Conservation (phyloP, 345 rosid species). For the Eucalyptus leucophloia region DNA sequence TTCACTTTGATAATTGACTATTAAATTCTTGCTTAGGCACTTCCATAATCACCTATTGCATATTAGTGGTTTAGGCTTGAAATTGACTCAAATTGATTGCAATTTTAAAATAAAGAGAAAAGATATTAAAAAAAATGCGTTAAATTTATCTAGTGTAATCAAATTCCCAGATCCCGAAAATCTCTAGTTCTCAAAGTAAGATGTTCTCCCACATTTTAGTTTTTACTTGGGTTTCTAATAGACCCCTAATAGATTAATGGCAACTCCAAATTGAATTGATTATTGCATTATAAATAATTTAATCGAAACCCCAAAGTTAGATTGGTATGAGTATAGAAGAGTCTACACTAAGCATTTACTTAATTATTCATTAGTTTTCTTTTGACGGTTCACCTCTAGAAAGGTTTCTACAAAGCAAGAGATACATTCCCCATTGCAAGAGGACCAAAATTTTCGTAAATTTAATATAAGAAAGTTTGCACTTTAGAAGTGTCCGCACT, state of each 20-base stretch:
- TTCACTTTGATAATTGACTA: not conserved
- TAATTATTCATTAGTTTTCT: not conserved
- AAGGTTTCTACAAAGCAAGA: no score
- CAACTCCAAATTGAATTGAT: not conserved
- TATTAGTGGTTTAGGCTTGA: not conserved
- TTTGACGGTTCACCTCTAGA: not conserved
- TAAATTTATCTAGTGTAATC: not conserved
- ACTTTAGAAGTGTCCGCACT: not conserved
- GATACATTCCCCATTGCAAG: not conserved
- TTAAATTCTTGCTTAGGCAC: not conserved
- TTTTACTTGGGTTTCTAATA: not conserved
- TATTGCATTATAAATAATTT: no score
- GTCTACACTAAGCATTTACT: not conserved
- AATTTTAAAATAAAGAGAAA: no score
- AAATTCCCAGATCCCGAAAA: not conserved
- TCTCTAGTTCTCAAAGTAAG: not conserved
- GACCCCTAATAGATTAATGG: not conserved
- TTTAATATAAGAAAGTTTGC: not conserved
- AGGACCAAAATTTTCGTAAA: not conserved
- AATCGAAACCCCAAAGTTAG: no score
- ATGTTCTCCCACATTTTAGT: not conserved
- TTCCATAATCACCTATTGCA: not conserved
- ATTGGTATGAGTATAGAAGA: not conserved
- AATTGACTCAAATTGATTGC: not conserved
- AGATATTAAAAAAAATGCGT: not conserved